phyloP scores from a whole-genome alignment of 768 basidiomycete species.

The Trametes meyenii region DNA sequence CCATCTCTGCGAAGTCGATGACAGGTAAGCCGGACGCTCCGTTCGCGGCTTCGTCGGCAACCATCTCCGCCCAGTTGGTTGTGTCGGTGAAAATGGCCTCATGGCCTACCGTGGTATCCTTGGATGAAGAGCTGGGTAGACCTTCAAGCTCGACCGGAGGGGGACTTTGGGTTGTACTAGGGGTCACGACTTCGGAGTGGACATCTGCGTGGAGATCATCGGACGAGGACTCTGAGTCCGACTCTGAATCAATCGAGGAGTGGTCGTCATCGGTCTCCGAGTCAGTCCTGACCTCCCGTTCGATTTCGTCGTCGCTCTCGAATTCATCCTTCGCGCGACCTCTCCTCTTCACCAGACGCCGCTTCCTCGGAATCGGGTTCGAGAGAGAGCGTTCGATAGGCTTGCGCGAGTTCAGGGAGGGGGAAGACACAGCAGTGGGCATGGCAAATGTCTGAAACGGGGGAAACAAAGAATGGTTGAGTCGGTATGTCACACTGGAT shows the following conservation, averaged over 20 bases:
- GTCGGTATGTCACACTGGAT: not conserved
- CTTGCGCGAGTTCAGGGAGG: slow-evolving; percentile 14
- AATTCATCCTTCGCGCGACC: slow-evolving; percentile 60
- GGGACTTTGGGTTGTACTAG: slow-evolving; percentile 67
- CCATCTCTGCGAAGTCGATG: slow-evolving; percentile 74
- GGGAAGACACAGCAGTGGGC: slow-evolving; percentile 21
- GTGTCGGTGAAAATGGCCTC: slow-evolving; percentile 51
- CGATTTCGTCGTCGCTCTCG: slow-evolving; percentile 79
- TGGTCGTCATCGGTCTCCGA: slow-evolving; percentile 65
- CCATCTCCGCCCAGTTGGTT: slow-evolving; percentile 83
- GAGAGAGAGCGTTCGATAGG: slow-evolving; percentile 21
- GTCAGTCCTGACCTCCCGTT: slow-evolving; percentile 70
- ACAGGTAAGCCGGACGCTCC: slow-evolving; percentile 73
- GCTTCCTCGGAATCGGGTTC: slow-evolving; percentile 36
- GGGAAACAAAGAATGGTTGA: slow-evolving; percentile 1
- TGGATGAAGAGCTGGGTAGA: slow-evolving; percentile 22
- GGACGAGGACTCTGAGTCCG: slow-evolving; percentile 64
- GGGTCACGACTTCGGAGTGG: slow-evolving; percentile 61
- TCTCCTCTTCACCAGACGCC: slow-evolving; percentile 56
- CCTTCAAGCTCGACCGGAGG: slow-evolving; percentile 31
- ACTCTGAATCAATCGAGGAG: slow-evolving; percentile 66
- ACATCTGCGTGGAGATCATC: slow-evolving; percentile 59
- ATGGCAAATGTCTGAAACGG: slow-evolving; percentile 15
- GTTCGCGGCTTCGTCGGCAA: slow-evolving; percentile 68
- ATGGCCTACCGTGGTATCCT: slow-evolving; percentile 36